Percentiles rank a stretch among this genome's conserved stretches.
Conservation (phyloP, 768 basidiomycete species). For the Mycena capillaripes region DNA sequence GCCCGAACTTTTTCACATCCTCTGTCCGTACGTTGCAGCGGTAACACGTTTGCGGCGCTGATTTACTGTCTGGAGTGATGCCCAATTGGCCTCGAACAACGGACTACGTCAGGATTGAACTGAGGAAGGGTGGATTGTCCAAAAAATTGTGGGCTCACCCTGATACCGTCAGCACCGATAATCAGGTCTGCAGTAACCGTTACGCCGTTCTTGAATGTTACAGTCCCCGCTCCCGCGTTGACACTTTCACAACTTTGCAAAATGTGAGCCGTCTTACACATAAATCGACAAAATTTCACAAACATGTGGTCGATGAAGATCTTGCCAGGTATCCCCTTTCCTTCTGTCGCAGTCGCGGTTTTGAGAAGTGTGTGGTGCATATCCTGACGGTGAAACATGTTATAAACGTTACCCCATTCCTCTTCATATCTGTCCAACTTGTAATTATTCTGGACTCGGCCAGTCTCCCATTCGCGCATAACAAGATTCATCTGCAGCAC, state of each 20-base stretch:
- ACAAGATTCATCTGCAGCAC: constrained; percentile 44
- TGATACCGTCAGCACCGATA: constrained; percentile 49
- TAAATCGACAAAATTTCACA: background rate
- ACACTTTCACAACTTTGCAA: constrained; percentile 16
- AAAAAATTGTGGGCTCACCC: background rate
- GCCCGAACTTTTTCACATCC: constrained; percentile 45
- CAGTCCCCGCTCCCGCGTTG: constrained; percentile 32
- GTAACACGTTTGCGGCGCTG: constrained; percentile 50
- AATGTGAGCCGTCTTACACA: constrained; percentile 19
- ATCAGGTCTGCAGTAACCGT: constrained; percentile 46
- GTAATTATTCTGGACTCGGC: constrained; percentile 46
- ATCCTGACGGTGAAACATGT: constrained; percentile 51
- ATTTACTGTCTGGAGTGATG: constrained; percentile 44
- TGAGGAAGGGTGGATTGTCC: background rate
- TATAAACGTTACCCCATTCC: constrained; percentile 47
- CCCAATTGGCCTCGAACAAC: constrained; percentile 44
- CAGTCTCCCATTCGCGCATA: constrained; percentile 53
- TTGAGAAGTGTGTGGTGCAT: constrained; percentile 42
- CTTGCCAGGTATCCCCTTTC: constrained; percentile 43
- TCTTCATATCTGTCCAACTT: constrained; percentile 47
- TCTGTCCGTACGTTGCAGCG: constrained; percentile 47
- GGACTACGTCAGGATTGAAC: constrained; percentile 36
- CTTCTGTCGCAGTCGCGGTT: constrained; percentile 42
- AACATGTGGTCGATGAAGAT: constrained; percentile 44
- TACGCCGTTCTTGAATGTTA: constrained; percentile 24